phyloP scores from a whole-genome alignment of 2,329 filamentous ascomycete species.

The Fusarium sororula region DNA sequence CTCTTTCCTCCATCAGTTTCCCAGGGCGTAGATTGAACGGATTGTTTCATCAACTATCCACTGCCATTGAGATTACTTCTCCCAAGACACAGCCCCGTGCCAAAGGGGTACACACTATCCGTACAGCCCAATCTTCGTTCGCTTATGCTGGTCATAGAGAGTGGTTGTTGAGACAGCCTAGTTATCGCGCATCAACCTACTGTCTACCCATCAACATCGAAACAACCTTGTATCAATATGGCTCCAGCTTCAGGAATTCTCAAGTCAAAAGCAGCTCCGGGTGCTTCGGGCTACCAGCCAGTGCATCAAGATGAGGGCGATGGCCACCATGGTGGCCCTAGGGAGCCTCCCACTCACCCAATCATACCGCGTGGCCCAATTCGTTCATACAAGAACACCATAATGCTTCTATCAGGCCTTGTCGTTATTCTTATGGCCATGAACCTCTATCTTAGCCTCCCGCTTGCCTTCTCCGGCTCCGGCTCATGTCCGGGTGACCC shows the following conservation, averaged over 20 bases:
- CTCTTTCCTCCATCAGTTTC: background rate
- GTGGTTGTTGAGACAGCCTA: constrained; percentile 6
- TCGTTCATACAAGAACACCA: constrained; percentile 44
- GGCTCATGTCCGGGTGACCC: constrained; percentile 45
- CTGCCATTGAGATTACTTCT: background rate
- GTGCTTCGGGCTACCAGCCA: constrained; percentile 44
- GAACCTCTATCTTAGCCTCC: constrained; percentile 50
- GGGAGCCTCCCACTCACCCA: constrained; percentile 20
- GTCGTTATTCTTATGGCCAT: constrained; percentile 50
- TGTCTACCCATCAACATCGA: background rate
- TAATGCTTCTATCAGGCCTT: constrained; percentile 46
- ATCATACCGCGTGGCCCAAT: constrained; percentile 33
- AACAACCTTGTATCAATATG: constrained; percentile 18
- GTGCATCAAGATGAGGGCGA: constrained; percentile 48
- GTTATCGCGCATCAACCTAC: background rate
- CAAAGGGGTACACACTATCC: constrained; percentile 20
- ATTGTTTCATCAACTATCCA: constrained; percentile 10
- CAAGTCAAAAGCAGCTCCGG: constrained; percentile 23
- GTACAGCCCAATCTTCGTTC: background rate
- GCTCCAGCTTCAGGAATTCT: constrained; percentile 25
- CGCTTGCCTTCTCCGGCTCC: constrained; percentile 42
- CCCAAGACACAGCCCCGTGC: background rate
- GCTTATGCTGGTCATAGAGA: constrained; percentile 9
- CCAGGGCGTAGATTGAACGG: background rate
- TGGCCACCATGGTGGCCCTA: constrained; percentile 25